Evolutionary conservation across 1,139 yeast genomes (phyloP).

Genomic region (Arxiozyma slooffiae): DNA sequence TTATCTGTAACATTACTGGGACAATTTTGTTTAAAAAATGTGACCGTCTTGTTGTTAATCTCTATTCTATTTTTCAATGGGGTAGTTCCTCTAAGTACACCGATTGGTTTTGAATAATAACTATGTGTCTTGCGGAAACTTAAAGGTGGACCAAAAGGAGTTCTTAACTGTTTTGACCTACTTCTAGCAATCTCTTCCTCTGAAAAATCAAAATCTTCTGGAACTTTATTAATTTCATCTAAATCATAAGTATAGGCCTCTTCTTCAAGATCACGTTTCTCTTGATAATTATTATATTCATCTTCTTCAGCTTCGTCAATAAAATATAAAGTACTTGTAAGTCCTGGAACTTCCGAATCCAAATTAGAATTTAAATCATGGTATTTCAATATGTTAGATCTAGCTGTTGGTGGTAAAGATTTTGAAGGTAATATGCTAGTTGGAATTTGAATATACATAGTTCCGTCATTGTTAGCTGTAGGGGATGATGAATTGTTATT

Average conservation of each 20-base stretch:
- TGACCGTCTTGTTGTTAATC: conserved; percentile 45
- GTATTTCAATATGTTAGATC: conserved; percentile 24
- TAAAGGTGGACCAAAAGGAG: conserved; percentile 5
- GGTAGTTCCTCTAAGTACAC: conserved; percentile 23
- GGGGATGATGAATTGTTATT: neutral
- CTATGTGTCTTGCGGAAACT: conserved; percentile 30
- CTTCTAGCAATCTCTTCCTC: conserved; percentile 24
- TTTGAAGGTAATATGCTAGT: neutral
- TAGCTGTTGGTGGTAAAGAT: conserved; percentile 23
- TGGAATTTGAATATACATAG: neutral
- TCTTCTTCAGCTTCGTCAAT: conserved; percentile 31
- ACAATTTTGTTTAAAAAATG: conserved; percentile 36
- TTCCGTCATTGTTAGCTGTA: neutral
- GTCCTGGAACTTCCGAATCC: conserved; percentile 27
- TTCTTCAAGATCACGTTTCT: conserved; percentile 4
- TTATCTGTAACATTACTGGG: conserved; percentile 1
- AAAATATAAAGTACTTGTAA: conserved; percentile 27
- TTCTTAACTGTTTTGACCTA: neutral
- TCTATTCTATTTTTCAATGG: conserved; percentile 41
- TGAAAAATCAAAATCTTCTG: conserved; percentile 51
- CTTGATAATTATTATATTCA: conserved; percentile 15
- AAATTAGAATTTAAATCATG: conserved; percentile 27
- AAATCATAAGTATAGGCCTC: conserved; percentile 29
- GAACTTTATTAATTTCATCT: conserved; percentile 49
- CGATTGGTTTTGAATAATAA: conserved; percentile 28